Evolutionary conservation across 2,329 filamentous ascomycete genomes (phyloP).

Genomic region (Didymella arachidicola): DNA sequence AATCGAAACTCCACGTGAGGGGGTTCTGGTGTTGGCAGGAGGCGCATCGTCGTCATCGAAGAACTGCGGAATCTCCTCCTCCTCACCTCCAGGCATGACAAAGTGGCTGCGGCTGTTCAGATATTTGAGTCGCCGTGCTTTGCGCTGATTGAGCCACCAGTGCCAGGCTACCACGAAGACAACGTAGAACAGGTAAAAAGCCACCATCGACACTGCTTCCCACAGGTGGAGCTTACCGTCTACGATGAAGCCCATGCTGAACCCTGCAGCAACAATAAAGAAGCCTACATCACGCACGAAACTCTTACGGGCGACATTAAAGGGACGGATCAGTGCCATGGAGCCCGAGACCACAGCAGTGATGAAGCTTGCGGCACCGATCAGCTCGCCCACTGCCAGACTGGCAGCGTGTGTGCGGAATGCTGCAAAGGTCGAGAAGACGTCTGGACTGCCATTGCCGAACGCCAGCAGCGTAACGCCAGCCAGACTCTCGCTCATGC

Average conservation of each 20-base stretch:
- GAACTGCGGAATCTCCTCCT: constrained; percentile 63
- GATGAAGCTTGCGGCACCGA: constrained; percentile 95
- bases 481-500: constrained; percentile 93
- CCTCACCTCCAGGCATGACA: constrained; percentile 67
- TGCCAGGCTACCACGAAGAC: constrained; percentile 89
- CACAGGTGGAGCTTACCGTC: constrained; percentile 85
- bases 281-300: constrained; percentile 93
- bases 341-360: constrained; percentile 94
- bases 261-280: constrained; percentile 85
- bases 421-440: constrained; percentile 97
- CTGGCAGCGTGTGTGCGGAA: constrained; percentile 98
- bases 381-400: constrained; percentile 91
- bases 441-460: constrained; percentile 96
- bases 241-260: constrained; percentile 85
- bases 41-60: constrained; percentile 64
- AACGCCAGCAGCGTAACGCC: constrained; percentile 97
- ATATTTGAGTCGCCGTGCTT: constrained; percentile 66
- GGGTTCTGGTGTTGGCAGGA: constrained; percentile 45
- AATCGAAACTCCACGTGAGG: constrained; percentile 59
- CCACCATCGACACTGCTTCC: constrained; percentile 92
- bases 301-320: constrained; percentile 85
- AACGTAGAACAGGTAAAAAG: constrained; percentile 90
- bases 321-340: constrained; percentile 96
- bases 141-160: constrained; percentile 76
- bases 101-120: constrained; percentile 79